phyloP scores from a whole-genome alignment of 2,329 filamentous ascomycete species.

The Aspergillus terreus region DNA sequence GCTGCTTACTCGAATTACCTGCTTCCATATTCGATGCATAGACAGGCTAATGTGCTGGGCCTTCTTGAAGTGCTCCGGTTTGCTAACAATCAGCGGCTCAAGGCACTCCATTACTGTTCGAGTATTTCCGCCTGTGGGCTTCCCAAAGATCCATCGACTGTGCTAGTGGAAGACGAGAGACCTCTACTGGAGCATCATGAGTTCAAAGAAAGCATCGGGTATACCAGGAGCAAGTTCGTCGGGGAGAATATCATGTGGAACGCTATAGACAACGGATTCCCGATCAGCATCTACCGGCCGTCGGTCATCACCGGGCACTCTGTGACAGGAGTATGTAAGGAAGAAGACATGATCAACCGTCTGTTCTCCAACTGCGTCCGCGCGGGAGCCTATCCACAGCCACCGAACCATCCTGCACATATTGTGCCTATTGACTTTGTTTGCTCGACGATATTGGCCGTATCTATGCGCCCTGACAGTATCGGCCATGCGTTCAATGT shows the following conservation, averaged over 20 bases:
- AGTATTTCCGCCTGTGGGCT: slow-evolving; percentile 16
- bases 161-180: slow-evolving; percentile 7
- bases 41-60: slow-evolving; percentile 9
- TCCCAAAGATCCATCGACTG: slow-evolving; percentile 1
- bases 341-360: slow-evolving; percentile 14
- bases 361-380: slow-evolving; percentile 15
- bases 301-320: slow-evolving; percentile 16
- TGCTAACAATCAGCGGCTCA: slow-evolving; percentile 11
- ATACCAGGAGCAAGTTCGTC: slow-evolving; percentile 19
- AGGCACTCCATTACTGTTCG: slow-evolving; percentile 17
- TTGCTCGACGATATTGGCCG: slow-evolving; percentile 10
- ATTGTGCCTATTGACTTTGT: slow-evolving; percentile 17
- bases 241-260: slow-evolving; percentile 17
- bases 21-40: slow-evolving; percentile 9
- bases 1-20: slow-evolving; percentile 10
- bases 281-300: slow-evolving; percentile 17
- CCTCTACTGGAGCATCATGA: slow-evolving; percentile 1
- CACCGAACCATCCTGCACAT: slow-evolving; percentile 7
- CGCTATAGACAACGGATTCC: slow-evolving; percentile 15
- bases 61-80: slow-evolving; percentile 6
- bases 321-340: slow-evolving; percentile 12
- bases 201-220: slow-evolving; percentile 12
- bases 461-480: slow-evolving; percentile 5
- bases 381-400: slow-evolving; percentile 10
- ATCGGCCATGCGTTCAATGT: slow-evolving; percentile 18